A percentile compares a stretch with the other conserved stretches of the same genome.
phyloP scores from a whole-genome alignment of 208 protist genomes.

The Spongospora subterranea region DNA sequence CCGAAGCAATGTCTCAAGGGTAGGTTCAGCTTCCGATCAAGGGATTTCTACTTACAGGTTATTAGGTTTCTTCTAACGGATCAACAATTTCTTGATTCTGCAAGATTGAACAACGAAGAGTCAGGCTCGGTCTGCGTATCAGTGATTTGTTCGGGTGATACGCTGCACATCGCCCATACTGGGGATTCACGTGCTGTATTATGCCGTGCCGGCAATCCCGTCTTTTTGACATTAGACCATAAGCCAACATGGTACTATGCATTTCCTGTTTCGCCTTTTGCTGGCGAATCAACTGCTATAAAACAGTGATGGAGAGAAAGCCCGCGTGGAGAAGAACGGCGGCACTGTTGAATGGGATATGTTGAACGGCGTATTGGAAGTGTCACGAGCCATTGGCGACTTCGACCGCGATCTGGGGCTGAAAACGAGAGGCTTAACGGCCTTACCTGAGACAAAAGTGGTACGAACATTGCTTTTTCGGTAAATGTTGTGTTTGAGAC shows the following conservation, averaged over 20 bases:
- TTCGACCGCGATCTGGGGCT: slow-evolving; percentile 50
- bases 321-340: slow-evolving; percentile 53
- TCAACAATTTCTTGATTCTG: background rate
- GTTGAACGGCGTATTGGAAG: slow-evolving; percentile 61
- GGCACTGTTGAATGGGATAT: slow-evolving; percentile 54
- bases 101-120: slow-evolving; percentile 3
- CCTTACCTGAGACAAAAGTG: background rate
- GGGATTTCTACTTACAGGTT: background rate
- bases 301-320: background rate
- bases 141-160: background rate
- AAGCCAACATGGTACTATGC: slow-evolving; percentile 56
- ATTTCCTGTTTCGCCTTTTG: background rate
- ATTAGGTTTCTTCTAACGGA: slow-evolving; percentile 21
- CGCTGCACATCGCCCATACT: slow-evolving; percentile 62
- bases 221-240: slow-evolving; percentile 66
- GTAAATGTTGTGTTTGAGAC: background rate
- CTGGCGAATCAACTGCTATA: background rate
- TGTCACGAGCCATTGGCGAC: slow-evolving; percentile 66
- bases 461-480: background rate
- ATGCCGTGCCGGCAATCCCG: slow-evolving; percentile 62
- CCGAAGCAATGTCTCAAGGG: slow-evolving; percentile 25
- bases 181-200: slow-evolving; percentile 72
- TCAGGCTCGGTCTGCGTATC: slow-evolving; percentile 46
- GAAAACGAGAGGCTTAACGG: background rate
- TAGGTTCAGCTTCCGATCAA: background rate